Evolutionary conservation across 805 yeast genomes (phyloP).

Genomic region (Myxozyma monticola): DNA sequence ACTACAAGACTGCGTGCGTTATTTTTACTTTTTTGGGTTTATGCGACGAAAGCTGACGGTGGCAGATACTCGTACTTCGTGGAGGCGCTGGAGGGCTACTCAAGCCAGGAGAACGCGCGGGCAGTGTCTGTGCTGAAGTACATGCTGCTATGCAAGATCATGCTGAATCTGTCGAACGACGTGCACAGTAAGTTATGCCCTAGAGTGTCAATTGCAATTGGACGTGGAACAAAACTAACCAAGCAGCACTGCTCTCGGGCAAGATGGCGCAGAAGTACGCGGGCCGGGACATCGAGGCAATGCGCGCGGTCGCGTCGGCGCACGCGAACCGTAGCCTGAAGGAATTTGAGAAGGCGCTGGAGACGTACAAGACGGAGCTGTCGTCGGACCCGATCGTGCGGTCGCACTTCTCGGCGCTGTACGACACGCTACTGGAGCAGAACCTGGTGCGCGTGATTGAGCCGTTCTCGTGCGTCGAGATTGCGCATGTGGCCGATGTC

Average conservation of each 20-base stretch:
- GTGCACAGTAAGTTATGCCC: constrained; percentile 57
- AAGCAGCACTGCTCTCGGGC: constrained; percentile 55
- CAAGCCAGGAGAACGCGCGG: constrained; percentile 56
- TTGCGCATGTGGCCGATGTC: constrained; percentile 79
- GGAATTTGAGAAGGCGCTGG: constrained; percentile 84
- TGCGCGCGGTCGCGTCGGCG: constrained; percentile 90
- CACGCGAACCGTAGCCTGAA: constrained; percentile 85
- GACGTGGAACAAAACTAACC: background rate
- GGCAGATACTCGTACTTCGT: constrained; percentile 77
- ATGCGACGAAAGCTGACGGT: background rate
- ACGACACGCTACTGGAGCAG: constrained; percentile 89
- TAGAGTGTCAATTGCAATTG: background rate
- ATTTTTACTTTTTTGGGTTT: no score
- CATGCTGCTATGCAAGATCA: constrained; percentile 88
- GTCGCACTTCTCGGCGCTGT: constrained; percentile 86
- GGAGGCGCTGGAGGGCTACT: constrained; percentile 91
- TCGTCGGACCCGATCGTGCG: constrained; percentile 85
- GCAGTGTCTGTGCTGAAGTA: constrained; percentile 83
- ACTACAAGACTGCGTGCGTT: constrained; percentile 77
- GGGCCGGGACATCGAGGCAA: constrained; percentile 87
- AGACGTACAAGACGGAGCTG: constrained; percentile 65
- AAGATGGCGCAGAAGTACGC: constrained; percentile 73
- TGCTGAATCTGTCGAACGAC: constrained; percentile 85
- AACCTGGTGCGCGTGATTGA: constrained; percentile 92
- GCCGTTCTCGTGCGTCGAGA: constrained; percentile 95